Evolutionary conservation across 768 basidiomycete genomes (phyloP), one percentile per base, ranked within the genome.

Genomic region (Leucosporidium yakuticum): DNA sequence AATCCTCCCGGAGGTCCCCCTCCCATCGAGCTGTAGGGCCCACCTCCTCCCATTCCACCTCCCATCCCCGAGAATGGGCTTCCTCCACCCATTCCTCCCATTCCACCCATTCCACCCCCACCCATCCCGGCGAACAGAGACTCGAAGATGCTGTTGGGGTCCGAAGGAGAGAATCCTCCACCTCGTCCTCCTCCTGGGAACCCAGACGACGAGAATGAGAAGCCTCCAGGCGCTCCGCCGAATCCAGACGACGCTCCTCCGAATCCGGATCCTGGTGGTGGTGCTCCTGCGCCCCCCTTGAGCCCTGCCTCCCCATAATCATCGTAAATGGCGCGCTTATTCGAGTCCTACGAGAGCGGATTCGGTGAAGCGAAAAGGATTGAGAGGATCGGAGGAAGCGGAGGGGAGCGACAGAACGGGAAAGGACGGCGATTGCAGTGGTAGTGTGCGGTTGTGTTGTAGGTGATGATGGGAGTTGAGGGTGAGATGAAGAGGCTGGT

Each of bases 261-360:
- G 47, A 70, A 59, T n/a, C 70, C 70, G 29, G 36, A 50, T 5
- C 50, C 50, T 15, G 49, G 54, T 25, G 67, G 71, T 7, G 69
- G 69, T 66, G 80, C 74, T 4, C 83, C 80, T 0, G 81, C 84
- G 47, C 79, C 80, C 11, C 84, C 84, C 77, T 97, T 97, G 73
- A 97, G 83, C 2, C 95, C 94, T 54, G 25, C 94, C 77, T 96
- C 93, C 47, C 95, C 95, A 64, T 93, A 87, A 73, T 96, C 91
- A 64, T 73, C 71, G 56, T 73, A 73, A 29, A 80, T 64, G 14
- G 77, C 75, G 36, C 76, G 75, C 71, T 80, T 80, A 71, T 80
- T 76, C 77, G 64, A 62, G 60, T 73, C 72, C 48, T 57, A 53
- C 17, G 4, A n/a, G n/a, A n/a, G n/a, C n/a, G n/a, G n/a, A n/a